Evolutionary conservation across 768 basidiomycete genomes (phyloP).

Genomic region (Termitomyces sp.): DNA sequence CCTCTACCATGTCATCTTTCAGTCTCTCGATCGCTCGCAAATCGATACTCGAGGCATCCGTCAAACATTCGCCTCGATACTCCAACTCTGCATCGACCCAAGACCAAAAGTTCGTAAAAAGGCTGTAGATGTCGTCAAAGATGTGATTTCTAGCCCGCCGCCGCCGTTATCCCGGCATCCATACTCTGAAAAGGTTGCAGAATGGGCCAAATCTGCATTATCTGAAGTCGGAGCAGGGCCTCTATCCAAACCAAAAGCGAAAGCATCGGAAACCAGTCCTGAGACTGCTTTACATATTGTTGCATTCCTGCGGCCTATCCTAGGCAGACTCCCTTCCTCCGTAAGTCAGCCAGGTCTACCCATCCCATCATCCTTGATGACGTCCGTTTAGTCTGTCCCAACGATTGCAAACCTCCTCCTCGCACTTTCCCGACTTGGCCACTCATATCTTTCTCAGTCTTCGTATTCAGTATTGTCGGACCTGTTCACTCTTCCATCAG

Average conservation of each 20-base stretch:
- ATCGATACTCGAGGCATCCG: slow-evolving; percentile 64
- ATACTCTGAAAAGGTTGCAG: slow-evolving; percentile 74
- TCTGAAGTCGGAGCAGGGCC: slow-evolving; percentile 59
- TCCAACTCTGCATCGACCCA: slow-evolving; percentile 80
- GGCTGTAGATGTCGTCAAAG: slow-evolving; percentile 80
- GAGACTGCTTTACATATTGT: slow-evolving; percentile 79
- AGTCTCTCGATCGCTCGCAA: slow-evolving; percentile 64
- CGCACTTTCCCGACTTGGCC: slow-evolving; percentile 78
- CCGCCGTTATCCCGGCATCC: slow-evolving; percentile 78
- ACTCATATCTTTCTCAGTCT: slow-evolving; percentile 84
- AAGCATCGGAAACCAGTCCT: slow-evolving; percentile 49
- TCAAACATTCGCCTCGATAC: slow-evolving; percentile 79
- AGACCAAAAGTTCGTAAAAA: slow-evolving; percentile 92
- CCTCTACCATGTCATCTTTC: slow-evolving; percentile 64
- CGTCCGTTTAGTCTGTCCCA: slow-evolving; percentile 56
- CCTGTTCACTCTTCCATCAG: slow-evolving; percentile 53
- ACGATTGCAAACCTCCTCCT: slow-evolving; percentile 67
- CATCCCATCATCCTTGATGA: neutral
- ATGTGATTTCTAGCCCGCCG: slow-evolving; percentile 71
- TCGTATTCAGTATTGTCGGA: slow-evolving; percentile 84
- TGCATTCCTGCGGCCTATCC: slow-evolving; percentile 60
- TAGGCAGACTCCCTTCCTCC: slow-evolving; percentile 55
- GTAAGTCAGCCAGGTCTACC: slow-evolving; percentile 50
- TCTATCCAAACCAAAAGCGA: slow-evolving; percentile 52
- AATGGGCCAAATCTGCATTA: slow-evolving; percentile 70